Evolutionary conservation across 345 rosid species (phyloP), one percentile per base, ranked within the genome.

Genomic region (Passiflora organensis): DNA sequence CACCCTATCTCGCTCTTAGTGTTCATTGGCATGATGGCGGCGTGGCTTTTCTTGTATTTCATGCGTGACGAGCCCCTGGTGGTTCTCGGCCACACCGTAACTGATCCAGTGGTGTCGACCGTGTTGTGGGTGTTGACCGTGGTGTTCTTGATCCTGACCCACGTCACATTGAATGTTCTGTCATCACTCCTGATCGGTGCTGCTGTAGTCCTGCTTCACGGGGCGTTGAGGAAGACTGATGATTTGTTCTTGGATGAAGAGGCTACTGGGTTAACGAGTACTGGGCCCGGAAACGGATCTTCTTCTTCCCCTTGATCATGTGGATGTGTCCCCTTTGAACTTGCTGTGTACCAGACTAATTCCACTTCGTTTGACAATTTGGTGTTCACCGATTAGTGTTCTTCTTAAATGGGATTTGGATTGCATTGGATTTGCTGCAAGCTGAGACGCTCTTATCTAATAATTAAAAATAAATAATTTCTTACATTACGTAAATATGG

Each of bases 1-100:
- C 88, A 90, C 45, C 95, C 97, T 32, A 70, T 84, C 17, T 87
- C 97, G 55, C 65, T 90, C n/a, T 75, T 87, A 12, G 95, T 87
- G 10, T 74, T 90, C 23, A 14, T 80, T 5, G 62, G 60, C 39
- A 77, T 85, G 81, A 65, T 74, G 80, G 72, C 68, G 0, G 81
- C 78, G 15, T 87, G 97, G 97, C 43, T 87, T 19, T 82, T 84
- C 68, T 71, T 87, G 37, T 90, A 90, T 59, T 90, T 90, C 79
- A 65, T 87, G 15, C 80, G 95, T 0, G 95, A 87, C 38, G 86
- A 81, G 72, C 87, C 91, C 16, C 60, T 91, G 28, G 67, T 51
- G 44, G 58, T 87, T n/a, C 61, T 77, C 13, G 61, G 78, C 48
- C 74, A 75, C 10, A 55, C 68, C 74, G 68, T 91, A 23, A 81